Conservation (phyloP, 2,329 filamentous ascomycete species). For the Aspergillus amoenus region DNA sequence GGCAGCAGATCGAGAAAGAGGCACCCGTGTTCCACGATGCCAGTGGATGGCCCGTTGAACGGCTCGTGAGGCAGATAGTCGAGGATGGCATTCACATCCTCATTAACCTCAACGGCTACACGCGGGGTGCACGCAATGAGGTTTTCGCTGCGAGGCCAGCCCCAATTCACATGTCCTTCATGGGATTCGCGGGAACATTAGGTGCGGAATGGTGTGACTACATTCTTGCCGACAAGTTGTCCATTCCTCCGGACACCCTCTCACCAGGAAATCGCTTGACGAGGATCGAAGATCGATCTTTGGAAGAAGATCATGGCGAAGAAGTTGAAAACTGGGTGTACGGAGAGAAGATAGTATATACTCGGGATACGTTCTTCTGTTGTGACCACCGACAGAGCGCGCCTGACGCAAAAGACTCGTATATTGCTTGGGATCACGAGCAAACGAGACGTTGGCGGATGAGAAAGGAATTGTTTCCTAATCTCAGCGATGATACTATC, state of each 20-base stretch:
- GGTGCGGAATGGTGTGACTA: slow-evolving; percentile 99
- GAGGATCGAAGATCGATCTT: slow-evolving; percentile 65
- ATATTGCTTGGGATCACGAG: slow-evolving; percentile 79
- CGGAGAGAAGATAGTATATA: slow-evolving; percentile 94
- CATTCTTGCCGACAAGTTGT: slow-evolving; percentile 83
- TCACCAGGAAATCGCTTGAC: slow-evolving; percentile 76
- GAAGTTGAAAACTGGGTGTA: slow-evolving; percentile 85
- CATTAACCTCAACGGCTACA: slow-evolving; percentile 98
- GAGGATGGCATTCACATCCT: slow-evolving; percentile 89
- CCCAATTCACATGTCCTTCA: slow-evolving; percentile 98
- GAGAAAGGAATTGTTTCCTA: slow-evolving; percentile 88
- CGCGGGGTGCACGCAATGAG: slow-evolving; percentile 92
- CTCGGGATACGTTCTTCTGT: slow-evolving; percentile 94
- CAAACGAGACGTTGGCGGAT: slow-evolving; percentile 81
- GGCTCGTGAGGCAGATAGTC: slow-evolving; percentile 80
- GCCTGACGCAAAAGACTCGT: slow-evolving; percentile 65
- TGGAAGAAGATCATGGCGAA: slow-evolving; percentile 65
- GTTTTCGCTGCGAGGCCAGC: slow-evolving; percentile 93
- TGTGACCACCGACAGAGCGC: slow-evolving; percentile 95
- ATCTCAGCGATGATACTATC: slow-evolving; percentile 75
- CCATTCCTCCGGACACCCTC: slow-evolving; percentile 78
- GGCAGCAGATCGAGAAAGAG: slow-evolving; percentile 88
- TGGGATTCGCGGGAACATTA: slow-evolving; percentile 95
- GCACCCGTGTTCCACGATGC: slow-evolving; percentile 89
- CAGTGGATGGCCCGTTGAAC: slow-evolving; percentile 81